Evolutionary conservation across 2,329 filamentous ascomycete species (phyloP).

Genomic region (Exophiala bonariae): DNA sequence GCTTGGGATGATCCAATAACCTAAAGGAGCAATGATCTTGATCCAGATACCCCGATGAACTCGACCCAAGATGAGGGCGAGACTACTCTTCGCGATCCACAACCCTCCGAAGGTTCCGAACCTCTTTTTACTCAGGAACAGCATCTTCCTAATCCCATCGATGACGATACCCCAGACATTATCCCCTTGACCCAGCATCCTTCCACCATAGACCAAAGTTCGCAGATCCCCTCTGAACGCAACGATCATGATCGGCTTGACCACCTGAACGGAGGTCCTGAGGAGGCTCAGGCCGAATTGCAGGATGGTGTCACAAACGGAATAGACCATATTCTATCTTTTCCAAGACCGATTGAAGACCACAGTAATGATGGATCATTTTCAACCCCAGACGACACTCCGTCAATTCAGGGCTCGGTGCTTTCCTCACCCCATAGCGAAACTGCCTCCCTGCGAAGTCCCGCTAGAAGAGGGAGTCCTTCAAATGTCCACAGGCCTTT

Average conservation of each 20-base stretch:
- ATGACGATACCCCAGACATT: constrained; percentile 29
- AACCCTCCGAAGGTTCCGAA: constrained; percentile 43
- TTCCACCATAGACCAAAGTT: neutral
- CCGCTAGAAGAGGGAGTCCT: constrained; percentile 68
- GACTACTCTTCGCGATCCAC: constrained; percentile 57
- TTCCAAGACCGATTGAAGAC: constrained; percentile 26
- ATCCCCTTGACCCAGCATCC: neutral
- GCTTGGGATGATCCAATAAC: too few relatives aligned
- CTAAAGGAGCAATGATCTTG: constrained; percentile 24
- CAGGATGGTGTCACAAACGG: constrained; percentile 1
- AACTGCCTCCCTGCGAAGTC: constrained; percentile 43
- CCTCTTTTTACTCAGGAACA: constrained; percentile 30
- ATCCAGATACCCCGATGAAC: constrained; percentile 61
- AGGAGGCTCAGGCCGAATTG: neutral
- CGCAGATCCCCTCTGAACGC: constrained; percentile 7
- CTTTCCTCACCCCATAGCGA: constrained; percentile 48
- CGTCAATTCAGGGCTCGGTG: constrained; percentile 69
- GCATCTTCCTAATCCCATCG: constrained; percentile 26
- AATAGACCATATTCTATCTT: constrained; percentile 5
- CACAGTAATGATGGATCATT: constrained; percentile 64
- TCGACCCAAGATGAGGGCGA: constrained; percentile 64
- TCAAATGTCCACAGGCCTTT: constrained; percentile 88
- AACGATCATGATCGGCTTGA: constrained; percentile 24
- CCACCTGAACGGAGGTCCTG: neutral
- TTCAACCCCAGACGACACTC: constrained; percentile 80